These are phyloP conservation scores for Cydonia oblonga DNA, from an alignment of 331 rosid species.

Conservation along the genomic window DNA sequence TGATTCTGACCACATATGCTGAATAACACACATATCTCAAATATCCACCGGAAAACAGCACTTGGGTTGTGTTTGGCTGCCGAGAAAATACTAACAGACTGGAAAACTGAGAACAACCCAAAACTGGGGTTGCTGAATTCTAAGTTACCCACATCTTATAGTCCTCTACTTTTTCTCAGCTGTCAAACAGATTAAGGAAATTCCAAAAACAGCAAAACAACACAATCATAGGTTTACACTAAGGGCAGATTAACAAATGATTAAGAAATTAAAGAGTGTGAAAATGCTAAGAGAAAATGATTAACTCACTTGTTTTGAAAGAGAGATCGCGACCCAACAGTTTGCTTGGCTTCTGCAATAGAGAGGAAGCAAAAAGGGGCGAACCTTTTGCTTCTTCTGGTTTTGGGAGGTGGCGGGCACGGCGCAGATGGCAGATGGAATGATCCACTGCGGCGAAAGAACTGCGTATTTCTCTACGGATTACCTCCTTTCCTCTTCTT, in stretches of 20 bases:
- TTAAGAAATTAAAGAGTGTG: not conserved
- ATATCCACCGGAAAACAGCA: not conserved
- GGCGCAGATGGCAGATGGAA: not conserved
- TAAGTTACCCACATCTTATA: not conserved
- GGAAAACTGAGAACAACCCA: not conserved
- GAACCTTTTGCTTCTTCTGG: not conserved
- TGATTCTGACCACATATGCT: not conserved
- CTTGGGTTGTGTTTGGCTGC: not conserved
- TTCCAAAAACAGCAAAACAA: not conserved
- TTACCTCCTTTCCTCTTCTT: too few relatives aligned
- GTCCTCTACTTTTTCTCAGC: not conserved
- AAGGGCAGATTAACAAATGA: not conserved
- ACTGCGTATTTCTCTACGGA: not conserved
- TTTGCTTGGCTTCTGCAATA: not conserved
- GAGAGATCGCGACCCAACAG: conserved; percentile 3
- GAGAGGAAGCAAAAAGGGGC: not conserved
- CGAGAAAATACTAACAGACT: not conserved
- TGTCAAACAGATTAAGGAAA: not conserved
- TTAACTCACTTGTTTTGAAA: conserved; percentile 6
- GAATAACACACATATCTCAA: not conserved
- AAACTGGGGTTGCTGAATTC: conserved; percentile 8
- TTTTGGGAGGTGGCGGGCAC: not conserved
- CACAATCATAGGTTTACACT: not conserved
- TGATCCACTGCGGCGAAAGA: not conserved
- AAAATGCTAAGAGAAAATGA: not conserved